Evolutionary conservation across 176 grass and related monocot genomes (phyloP).

Genomic region (Avena atlantica): DNA sequence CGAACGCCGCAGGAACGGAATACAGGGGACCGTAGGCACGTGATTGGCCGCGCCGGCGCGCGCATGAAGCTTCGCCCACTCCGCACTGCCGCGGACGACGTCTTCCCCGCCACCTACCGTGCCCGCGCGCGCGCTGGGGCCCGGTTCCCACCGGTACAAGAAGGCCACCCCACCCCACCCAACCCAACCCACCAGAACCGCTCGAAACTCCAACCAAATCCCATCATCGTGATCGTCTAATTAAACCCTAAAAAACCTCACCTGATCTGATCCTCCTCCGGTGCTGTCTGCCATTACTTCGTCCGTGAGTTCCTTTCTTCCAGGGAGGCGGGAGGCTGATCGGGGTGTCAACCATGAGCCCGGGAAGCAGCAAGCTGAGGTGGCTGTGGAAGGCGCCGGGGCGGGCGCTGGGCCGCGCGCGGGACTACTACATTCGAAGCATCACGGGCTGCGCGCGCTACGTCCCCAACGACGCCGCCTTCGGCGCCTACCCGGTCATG

Average conservation of each 20-base stretch:
- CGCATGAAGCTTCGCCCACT: neutral
- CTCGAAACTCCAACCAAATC: slow-evolving; percentile 12
- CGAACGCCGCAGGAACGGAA: neutral
- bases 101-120: neutral
- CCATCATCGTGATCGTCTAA: neutral
- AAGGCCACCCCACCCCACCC: neutral
- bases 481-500: slow-evolving; percentile 59
- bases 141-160: slow-evolving; percentile 8
- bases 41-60: neutral
- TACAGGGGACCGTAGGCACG: neutral
- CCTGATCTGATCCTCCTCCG: neutral
- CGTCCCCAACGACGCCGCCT: slow-evolving; percentile 52
- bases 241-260: neutral
- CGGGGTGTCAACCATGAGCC: slow-evolving; percentile 20
- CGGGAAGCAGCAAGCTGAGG: slow-evolving; percentile 34
- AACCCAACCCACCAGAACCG: neutral
- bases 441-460: slow-evolving; percentile 56
- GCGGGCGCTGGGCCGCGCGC: slow-evolving; percentile 49
- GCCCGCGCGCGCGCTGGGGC: no score
- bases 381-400: slow-evolving; percentile 57
- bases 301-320: neutral
- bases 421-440: slow-evolving; percentile 53
- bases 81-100: neutral
- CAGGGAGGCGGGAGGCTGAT: neutral
- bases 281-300: neutral